phyloP scores from a whole-genome alignment of 345 rosid species.

The Pistacia integerrima region DNA sequence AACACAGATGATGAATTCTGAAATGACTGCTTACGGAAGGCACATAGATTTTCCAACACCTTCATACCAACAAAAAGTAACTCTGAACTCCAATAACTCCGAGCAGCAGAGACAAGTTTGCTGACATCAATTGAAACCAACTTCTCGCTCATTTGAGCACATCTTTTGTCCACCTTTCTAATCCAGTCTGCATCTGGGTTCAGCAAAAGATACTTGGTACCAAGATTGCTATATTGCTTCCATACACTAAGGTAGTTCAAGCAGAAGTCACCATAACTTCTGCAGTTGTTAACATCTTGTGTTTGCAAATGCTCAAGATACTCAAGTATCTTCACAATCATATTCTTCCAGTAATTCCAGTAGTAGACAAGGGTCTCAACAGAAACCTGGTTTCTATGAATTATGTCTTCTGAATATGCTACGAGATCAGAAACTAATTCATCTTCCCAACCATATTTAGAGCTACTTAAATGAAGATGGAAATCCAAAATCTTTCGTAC shows the following conservation, averaged over 20 bases:
- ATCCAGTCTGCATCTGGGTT: slow-evolving; percentile 40
- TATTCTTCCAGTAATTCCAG: slow-evolving; percentile 55
- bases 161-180: slow-evolving; percentile 10
- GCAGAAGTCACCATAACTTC: slow-evolving; percentile 38
- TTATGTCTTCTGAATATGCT: slow-evolving; percentile 15
- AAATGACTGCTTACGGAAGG: slow-evolving; percentile 3
- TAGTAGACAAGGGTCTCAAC: slow-evolving; percentile 42
- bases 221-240: slow-evolving; percentile 20
- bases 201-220: slow-evolving; percentile 26
- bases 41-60: slow-evolving; percentile 35
- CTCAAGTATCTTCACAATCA: slow-evolving; percentile 28
- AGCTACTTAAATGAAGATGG: slow-evolving; percentile 21
- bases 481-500: slow-evolving; percentile 43
- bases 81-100: slow-evolving; percentile 36
- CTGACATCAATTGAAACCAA: slow-evolving; percentile 17
- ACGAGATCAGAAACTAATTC: slow-evolving; percentile 21
- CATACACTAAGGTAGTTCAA: slow-evolving; percentile 48
- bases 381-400: slow-evolving; percentile 23
- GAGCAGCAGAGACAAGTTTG: slow-evolving; percentile 34
- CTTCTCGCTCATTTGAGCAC: slow-evolving; percentile 14
- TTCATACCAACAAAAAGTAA: slow-evolving; percentile 36
- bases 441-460: slow-evolving; percentile 32
- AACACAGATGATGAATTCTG: slow-evolving; percentile 26
- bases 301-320: slow-evolving; percentile 20
- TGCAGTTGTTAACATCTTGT: background rate